phyloP scores from a whole-genome alignment of 768 basidiomycete genomes.

The Lyophyllum shimeji region DNA sequence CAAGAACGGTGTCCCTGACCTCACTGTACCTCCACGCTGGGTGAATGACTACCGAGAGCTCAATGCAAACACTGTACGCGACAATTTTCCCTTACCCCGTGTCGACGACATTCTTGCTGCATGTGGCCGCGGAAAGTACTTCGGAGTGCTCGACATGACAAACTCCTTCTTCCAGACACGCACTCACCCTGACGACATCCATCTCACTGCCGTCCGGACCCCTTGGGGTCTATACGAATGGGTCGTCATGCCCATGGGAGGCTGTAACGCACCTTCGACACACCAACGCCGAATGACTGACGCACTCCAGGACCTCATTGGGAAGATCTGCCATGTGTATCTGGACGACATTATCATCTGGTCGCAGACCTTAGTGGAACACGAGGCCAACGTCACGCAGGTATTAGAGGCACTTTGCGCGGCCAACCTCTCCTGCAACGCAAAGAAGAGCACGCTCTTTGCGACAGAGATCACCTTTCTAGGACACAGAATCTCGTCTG shows the following conservation, averaged over 20 bases:
- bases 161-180: conserved; percentile 27
- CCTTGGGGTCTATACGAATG: conserved; percentile 41
- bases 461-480: conserved; percentile 26
- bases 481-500: conserved; percentile 28
- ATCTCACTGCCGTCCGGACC: conserved; percentile 32
- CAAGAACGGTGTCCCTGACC: not conserved
- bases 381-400: conserved; percentile 19
- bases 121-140: not conserved
- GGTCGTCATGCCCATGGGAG: conserved; percentile 41
- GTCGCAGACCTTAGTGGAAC: conserved; percentile 35
- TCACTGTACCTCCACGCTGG: conserved; percentile 15
- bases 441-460: not conserved
- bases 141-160: not conserved
- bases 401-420: conserved; percentile 23
- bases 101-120: not conserved
- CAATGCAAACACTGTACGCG: conserved; percentile 21
- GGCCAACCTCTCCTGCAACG: not conserved
- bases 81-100: not conserved
- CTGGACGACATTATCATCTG: conserved; percentile 47
- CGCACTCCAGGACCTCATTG: conserved; percentile 32
- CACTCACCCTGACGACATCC: conserved; percentile 26
- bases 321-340: conserved; percentile 42
- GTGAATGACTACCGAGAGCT: conserved; percentile 28
- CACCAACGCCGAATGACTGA: conserved; percentile 31
- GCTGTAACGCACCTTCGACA: conserved; percentile 34